Evolutionary conservation across 164 flowering plant species (phyloP).

Genomic region (Piper betle): DNA sequence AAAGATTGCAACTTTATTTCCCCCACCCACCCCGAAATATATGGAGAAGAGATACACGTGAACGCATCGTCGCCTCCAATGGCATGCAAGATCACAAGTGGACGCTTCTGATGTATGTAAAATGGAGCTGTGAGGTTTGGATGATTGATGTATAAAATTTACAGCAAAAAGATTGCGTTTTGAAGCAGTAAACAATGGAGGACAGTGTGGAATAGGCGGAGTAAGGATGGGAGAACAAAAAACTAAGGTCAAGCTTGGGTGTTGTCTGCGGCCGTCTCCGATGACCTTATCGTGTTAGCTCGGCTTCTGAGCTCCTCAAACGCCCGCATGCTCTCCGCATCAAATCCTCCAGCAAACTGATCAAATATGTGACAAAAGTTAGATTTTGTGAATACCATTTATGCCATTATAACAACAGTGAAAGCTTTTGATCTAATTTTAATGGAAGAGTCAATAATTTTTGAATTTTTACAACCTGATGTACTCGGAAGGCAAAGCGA

Average conservation of each 20-base stretch:
- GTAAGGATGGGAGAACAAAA: neutral
- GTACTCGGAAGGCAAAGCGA: slow-evolving; percentile 97
- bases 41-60: neutral
- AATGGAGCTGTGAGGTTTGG: too few species aligned
- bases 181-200: neutral
- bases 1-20: too few species aligned
- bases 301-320: slow-evolving; percentile 82
- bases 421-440: neutral
- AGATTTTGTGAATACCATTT: neutral
- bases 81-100: slow-evolving; percentile 6
- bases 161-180: neutral
- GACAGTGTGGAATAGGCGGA: neutral
- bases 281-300: slow-evolving; percentile 16
- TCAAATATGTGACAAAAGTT: neutral
- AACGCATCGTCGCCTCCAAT: neutral
- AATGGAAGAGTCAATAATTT: too few species aligned
- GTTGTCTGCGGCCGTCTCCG: slow-evolving; percentile 21
- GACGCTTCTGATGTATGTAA: neutral
- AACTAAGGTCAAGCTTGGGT: slow-evolving; percentile 1
- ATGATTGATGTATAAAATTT: too few species aligned
- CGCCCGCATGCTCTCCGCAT: slow-evolving; percentile 90
- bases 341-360: slow-evolving; percentile 98
- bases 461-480: slow-evolving; percentile 46
- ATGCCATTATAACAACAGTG: neutral
- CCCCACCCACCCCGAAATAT: too few species aligned